phyloP scores from a whole-genome alignment of 768 basidiomycete genomes.

The Pulveroboletus frians region DNA sequence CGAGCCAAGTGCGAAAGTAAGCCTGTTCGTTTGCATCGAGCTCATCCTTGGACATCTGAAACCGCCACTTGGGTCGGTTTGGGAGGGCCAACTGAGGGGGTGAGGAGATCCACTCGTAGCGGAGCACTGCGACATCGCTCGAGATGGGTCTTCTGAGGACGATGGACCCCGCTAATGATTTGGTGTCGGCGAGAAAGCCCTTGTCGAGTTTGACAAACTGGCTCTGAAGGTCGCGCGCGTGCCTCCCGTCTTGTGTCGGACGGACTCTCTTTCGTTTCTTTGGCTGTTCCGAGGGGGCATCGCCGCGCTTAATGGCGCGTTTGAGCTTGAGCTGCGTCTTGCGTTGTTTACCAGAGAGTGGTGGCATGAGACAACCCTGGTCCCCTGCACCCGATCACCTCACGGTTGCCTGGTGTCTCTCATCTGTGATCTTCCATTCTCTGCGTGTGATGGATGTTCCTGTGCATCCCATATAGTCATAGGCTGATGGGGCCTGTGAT shows the following conservation, averaged over 20 bases:
- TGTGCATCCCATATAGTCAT: too few relatives aligned
- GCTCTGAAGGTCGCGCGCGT: slow-evolving; percentile 57
- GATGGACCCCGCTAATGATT: slow-evolving; percentile 47
- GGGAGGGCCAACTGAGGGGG: slow-evolving; percentile 34
- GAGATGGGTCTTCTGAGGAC: slow-evolving; percentile 55
- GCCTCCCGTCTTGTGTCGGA: slow-evolving; percentile 13
- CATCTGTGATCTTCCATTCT: too few relatives aligned
- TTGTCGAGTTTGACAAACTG: slow-evolving; percentile 60
- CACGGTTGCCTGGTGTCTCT: too few relatives aligned
- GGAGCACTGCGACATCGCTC: slow-evolving; percentile 35
- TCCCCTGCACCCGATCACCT: too few relatives aligned
- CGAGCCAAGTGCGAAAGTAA: slow-evolving; percentile 73
- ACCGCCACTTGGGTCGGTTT: slow-evolving; percentile 79
- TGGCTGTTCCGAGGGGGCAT: slow-evolving; percentile 34
- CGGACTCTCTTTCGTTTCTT: slow-evolving; percentile 2
- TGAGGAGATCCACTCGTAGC: slow-evolving; percentile 6
- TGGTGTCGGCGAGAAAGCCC: slow-evolving; percentile 57
- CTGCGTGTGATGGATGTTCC: too few relatives aligned
- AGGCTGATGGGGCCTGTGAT: too few relatives aligned
- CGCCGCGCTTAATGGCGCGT: slow-evolving; percentile 82
- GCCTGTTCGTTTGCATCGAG: slow-evolving; percentile 90
- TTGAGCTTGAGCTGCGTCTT: slow-evolving; percentile 72
- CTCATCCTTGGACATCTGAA: slow-evolving; percentile 81
- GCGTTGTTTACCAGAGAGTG: slow-evolving; percentile 55
- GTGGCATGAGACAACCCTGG: slow-evolving; percentile 20